phyloP scores from a whole-genome alignment of 1,284 basidiomycete species.

The Apiotrichum akiyoshidainum region DNA sequence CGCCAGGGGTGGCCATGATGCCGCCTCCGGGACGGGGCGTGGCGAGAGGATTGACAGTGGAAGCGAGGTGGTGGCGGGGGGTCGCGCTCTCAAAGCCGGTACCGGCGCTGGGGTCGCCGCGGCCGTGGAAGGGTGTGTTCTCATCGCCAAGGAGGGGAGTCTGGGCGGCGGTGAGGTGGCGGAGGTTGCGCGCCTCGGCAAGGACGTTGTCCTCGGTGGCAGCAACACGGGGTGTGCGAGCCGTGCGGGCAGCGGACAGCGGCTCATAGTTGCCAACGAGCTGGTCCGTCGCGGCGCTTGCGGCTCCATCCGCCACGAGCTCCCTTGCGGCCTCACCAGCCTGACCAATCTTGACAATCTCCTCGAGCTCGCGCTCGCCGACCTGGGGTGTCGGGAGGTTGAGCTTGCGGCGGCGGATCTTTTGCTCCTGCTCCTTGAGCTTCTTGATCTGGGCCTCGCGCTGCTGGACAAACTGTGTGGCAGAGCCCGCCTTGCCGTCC shows the following conservation, averaged over 20 bases:
- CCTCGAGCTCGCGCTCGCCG: constrained; percentile 91
- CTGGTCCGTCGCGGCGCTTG: constrained; percentile 77
- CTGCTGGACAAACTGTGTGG: constrained; percentile 87
- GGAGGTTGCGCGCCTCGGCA: constrained; percentile 89
- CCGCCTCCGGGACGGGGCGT: constrained; percentile 62
- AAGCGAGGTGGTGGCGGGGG: constrained; percentile 77
- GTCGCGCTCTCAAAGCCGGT: constrained; percentile 90
- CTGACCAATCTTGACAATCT: constrained; percentile 97
- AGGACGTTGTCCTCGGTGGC: constrained; percentile 80
- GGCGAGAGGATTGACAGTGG: constrained; percentile 92
- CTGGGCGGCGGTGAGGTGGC: constrained; percentile 85
- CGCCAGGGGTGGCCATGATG: constrained; percentile 64
- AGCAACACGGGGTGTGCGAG: constrained; percentile 85
- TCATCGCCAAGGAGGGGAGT: constrained; percentile 95
- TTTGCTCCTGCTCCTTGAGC: constrained; percentile 93
- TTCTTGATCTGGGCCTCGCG: constrained; percentile 96
- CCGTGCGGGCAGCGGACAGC: constrained; percentile 80
- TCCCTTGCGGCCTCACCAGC: constrained; percentile 83
- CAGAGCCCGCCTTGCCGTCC: constrained; percentile 59
- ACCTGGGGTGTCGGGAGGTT: constrained; percentile 88
- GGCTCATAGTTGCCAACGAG: constrained; percentile 81
- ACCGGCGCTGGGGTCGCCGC: constrained; percentile 57
- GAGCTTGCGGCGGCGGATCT: constrained; percentile 81
- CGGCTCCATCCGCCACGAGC: constrained; percentile 62
- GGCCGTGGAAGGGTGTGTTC: constrained; percentile 84